Evolutionary conservation across 2,329 filamentous ascomycete genomes (phyloP).

Genomic region (Alternaria consortialis): DNA sequence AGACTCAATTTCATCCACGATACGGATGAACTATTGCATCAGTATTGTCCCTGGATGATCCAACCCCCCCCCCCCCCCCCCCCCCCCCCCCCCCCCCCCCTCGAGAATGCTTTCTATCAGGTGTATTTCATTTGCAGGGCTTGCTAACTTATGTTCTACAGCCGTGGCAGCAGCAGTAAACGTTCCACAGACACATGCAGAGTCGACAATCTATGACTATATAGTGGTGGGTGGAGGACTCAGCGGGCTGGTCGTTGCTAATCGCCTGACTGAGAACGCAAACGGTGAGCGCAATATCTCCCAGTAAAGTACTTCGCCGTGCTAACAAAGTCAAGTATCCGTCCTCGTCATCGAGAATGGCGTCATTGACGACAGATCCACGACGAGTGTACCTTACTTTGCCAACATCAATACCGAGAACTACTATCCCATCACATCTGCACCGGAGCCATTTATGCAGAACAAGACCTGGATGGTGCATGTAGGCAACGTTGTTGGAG

Average conservation of each 20-base stretch:
- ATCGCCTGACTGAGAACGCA: slow-evolving; percentile 24
- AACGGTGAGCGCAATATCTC: neutral
- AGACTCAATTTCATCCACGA: neutral
- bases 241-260: slow-evolving; percentile 30
- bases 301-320: neutral
- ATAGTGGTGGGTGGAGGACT: slow-evolving; percentile 33
- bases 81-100: too few species aligned
- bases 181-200: neutral
- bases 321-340: slow-evolving; percentile 9
- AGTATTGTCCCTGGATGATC: neutral
- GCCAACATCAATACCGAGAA: slow-evolving; percentile 22
- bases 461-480: slow-evolving; percentile 31
- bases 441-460: slow-evolving; percentile 29
- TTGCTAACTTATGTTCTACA: neutral
- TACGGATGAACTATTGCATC: neutral
- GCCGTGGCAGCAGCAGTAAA: neutral
- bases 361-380: slow-evolving; percentile 16
- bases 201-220: slow-evolving; percentile 22
- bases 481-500: slow-evolving; percentile 42
- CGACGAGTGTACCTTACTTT: slow-evolving; percentile 17
- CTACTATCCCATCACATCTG: slow-evolving; percentile 23
- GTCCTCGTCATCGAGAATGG: slow-evolving; percentile 32
- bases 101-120: neutral
- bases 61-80: too few species aligned
- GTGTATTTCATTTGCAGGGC: neutral